Percentiles rank a stretch among this genome's conserved stretches.
Conservation (phyloP, 2,329 filamentous ascomycete species). For the Trichothecium sympodiale region DNA sequence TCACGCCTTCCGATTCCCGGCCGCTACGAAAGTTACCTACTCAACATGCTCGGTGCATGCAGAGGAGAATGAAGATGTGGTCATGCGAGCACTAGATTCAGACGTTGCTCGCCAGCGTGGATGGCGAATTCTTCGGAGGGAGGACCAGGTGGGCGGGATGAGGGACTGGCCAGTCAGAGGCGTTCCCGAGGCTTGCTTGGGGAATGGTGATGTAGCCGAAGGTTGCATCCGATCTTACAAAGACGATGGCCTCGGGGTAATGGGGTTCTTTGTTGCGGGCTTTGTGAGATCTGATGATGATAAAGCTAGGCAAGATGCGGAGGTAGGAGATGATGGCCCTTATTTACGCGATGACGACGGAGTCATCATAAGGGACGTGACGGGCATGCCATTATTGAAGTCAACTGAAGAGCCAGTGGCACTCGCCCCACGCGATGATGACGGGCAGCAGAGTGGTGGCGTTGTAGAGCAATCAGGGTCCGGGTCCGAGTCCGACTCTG, state of each 20-base stretch:
- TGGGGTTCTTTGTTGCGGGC: slow-evolving; percentile 91
- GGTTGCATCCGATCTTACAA: slow-evolving; percentile 76
- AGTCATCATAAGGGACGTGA: slow-evolving; percentile 31
- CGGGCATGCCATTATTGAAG: slow-evolving; percentile 25
- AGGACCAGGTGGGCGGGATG: slow-evolving; percentile 68
- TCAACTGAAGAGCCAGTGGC: slow-evolving; percentile 20
- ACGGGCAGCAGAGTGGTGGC: slow-evolving; percentile 10
- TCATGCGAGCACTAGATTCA: slow-evolving; percentile 59
- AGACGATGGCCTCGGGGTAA: slow-evolving; percentile 70
- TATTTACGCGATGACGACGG: slow-evolving; percentile 45
- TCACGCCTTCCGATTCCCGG: slow-evolving; percentile 75
- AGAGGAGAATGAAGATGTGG: slow-evolving; percentile 82
- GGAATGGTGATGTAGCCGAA: slow-evolving; percentile 47
- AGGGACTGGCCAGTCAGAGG: slow-evolving; percentile 62
- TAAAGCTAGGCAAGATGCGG: slow-evolving; percentile 3
- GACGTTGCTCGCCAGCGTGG: slow-evolving; percentile 53
- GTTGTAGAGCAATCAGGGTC: slow-evolving; percentile 16
- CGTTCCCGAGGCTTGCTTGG: slow-evolving; percentile 33
- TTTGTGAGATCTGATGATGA: slow-evolving; percentile 43
- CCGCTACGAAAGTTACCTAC: slow-evolving; percentile 69
- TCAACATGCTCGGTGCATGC: slow-evolving; percentile 86
- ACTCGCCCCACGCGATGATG: slow-evolving; percentile 11
- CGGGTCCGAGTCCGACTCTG: slow-evolving; percentile 12
- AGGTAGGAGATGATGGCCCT: slow-evolving; percentile 23
- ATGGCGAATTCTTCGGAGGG: slow-evolving; percentile 66